Base-by-base conservation (phyloP, 176 grass and related monocot species). In the Saccharum officinarum region DNA sequence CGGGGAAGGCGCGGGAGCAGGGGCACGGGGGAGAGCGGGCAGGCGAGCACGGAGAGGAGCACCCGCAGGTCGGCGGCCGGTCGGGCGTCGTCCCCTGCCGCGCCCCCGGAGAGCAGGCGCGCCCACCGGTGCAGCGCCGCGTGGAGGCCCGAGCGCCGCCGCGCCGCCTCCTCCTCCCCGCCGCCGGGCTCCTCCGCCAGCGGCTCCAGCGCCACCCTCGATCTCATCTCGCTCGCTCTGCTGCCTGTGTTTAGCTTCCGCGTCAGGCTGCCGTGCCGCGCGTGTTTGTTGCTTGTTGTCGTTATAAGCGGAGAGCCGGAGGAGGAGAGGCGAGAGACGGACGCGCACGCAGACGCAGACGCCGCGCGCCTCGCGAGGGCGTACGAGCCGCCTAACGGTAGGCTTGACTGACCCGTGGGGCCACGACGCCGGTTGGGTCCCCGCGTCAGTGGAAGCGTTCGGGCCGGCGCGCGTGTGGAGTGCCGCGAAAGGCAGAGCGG, bases 1-100 rank as follows among this genome's bases (percentile, higher is more conserved):
- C 42, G 87, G 20, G 89, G 91, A 16, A 91, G 89, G 22, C 84
- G 92, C 0, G 93, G 89, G 77, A 90, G 85, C 70, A 98, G 45
- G 20, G 96, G 89, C 16, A 98, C 87, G 13, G 96, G 95, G 82
- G 96, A 98, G 89, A 98, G 96, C 7, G 96, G 96, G 91, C 93
- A 98, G 8, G 89, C 96, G 67, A 98, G 83, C 73, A 98, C 96
- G 83, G 93, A 95, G 73, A 98, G 92, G 78, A 98, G 89, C 31
- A 95, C 91, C 54, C 94, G 91, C 47, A 98, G 89, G 85, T 95
- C 96, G 10, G 85, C 77, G 7, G 88, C 80, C 3, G 67, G 80
- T 4, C 88, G 79, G 0, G 50, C 38, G 76, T 76, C 89, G 36
- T 84, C 91, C 31, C 92, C 89, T 52, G 75, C 50, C 15, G 67